phyloP scores from a whole-genome alignment of 2,329 filamentous ascomycete genomes.

The Cercospora beticola region DNA sequence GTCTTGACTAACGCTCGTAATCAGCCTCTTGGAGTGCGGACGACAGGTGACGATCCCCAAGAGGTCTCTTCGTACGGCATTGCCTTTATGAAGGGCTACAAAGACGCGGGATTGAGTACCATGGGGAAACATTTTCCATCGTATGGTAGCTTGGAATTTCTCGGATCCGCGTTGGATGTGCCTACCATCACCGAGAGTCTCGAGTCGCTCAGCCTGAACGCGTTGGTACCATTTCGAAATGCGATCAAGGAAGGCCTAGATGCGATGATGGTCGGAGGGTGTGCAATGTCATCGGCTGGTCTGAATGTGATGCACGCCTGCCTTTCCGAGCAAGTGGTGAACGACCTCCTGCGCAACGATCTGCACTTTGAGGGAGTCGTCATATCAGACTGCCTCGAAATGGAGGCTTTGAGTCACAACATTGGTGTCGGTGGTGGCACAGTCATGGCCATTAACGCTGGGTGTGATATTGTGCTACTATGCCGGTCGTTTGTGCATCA shows the following conservation, averaged over 20 bases:
- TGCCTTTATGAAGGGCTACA: conserved; percentile 87
- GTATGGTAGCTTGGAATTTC: conserved; percentile 91
- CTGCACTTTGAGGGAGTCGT: conserved; percentile 88
- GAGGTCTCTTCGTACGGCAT: conserved; percentile 92
- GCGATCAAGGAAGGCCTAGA: conserved; percentile 84
- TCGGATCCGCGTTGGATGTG: conserved; percentile 86
- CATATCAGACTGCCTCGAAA: conserved; percentile 92
- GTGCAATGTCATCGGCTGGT: conserved; percentile 84
- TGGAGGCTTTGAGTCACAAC: conserved; percentile 93
- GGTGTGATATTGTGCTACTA: conserved; percentile 86
- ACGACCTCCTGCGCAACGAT: conserved; percentile 83
- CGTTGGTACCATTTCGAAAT: conserved; percentile 86
- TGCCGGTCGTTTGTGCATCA: conserved; percentile 87
- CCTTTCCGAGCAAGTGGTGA: conserved; percentile 87
- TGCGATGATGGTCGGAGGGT: conserved; percentile 93
- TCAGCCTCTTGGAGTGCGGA: conserved; percentile 85
- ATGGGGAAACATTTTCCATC: conserved; percentile 97
- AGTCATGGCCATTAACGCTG: conserved; percentile 95
- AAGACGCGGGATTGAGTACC: conserved; percentile 82
- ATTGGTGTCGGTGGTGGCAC: conserved; percentile 96
- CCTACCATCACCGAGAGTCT: conserved; percentile 94
- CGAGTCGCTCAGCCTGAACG: conserved; percentile 88
- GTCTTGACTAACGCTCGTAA: conserved; percentile 90
- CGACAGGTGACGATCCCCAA: conserved; percentile 88
- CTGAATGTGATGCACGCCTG: conserved; percentile 96